Base-by-base conservation (phyloP, 805 yeast species). In the Brettanomyces anomalus region DNA sequence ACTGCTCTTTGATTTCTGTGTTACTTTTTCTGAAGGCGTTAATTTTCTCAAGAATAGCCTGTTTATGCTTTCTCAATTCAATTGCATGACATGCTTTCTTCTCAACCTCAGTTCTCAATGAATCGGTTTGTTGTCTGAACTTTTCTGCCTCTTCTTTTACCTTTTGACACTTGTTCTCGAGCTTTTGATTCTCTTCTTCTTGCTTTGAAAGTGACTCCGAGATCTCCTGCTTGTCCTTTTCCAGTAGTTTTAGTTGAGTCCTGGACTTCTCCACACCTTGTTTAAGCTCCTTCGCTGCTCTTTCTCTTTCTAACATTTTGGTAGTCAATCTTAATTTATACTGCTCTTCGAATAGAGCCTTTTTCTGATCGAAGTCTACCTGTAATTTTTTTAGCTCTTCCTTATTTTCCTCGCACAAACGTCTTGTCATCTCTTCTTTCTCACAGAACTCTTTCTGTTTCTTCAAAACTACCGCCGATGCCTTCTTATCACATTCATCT, bases 401-500 rank as follows among this genome's bases (percentile, higher is more conserved):
- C 8, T 15, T 60, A 60, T 3, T 67, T 56, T 45, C 67, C 47
- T 28, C 51, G 39, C 34, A 47, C 24, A 31, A 65, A 38, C 19
- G 45, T 5, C 28, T 34, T 26, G 48, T 36, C 3, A 30, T 14
- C 14, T 48, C 52, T 43, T 66, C 67, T 37, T 60, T 53, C 7
- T 49, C 43, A 36, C 67, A 60, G 24, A 58, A 55, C 33, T 59
- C 52, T 16, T 51, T 51, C 4, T 63, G 61, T 41, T 66, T 68
- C 14, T 54, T 53, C 5, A 60, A 51, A 30, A 71, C 61, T 5
- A 70, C 46, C 1, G 51, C 43, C 34, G 73, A 74, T 1, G 76
- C 63, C 50, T 50, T 47, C 1, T 33, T 14, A 16, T 52, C 51
- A 37, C 48, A 53, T 7, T 43, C 37, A 3, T 39, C 37, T 28